These are phyloP conservation scores for Aspergillus nanangensis DNA, from an alignment of 495 filamentous ascomycete species.

Conservation along the genomic window DNA sequence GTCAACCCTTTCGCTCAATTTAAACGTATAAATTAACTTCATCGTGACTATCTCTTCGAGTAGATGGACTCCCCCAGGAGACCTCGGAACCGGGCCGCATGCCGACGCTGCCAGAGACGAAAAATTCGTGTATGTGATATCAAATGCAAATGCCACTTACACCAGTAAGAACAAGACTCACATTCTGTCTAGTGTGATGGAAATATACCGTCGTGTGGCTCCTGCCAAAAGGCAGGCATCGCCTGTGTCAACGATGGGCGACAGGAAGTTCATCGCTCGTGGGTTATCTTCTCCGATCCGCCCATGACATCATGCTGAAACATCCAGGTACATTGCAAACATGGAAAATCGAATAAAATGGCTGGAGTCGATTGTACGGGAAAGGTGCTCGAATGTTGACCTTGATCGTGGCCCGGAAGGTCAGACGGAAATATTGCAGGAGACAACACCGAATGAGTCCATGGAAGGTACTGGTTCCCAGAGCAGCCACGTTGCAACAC, in stretches of 20 bases:
- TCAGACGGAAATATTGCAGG: slow-evolving; percentile 5
- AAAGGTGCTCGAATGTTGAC: slow-evolving; percentile 25
- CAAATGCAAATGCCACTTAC: neutral
- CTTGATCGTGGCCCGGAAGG: slow-evolving; percentile 18
- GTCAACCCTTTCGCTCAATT: no score
- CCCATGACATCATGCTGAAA: neutral
- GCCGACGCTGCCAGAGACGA: slow-evolving; percentile 32
- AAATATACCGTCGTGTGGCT: slow-evolving; percentile 25
- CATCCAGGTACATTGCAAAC: slow-evolving; percentile 35
- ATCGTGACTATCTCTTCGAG: no score
- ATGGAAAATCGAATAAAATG: slow-evolving; percentile 36
- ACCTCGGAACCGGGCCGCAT: slow-evolving; percentile 35
- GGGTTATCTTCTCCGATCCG: slow-evolving; percentile 3
- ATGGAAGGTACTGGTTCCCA: neutral
- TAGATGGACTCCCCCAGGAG: slow-evolving; percentile 29
- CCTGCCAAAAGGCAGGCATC: slow-evolving; percentile 34
- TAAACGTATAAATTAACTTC: no score
- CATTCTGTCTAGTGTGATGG: slow-evolving; percentile 22
- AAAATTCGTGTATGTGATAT: slow-evolving; percentile 26
- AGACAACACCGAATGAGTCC: neutral
- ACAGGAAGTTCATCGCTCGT: slow-evolving; percentile 35
- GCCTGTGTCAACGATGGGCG: slow-evolving; percentile 40
- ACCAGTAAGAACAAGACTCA: slow-evolving; percentile 1
- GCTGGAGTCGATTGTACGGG: slow-evolving; percentile 37
- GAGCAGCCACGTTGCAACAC: neutral